Percentiles rank a stretch among this genome's conserved stretches.
Evolutionary conservation across 441 rosid genomes (phyloP).

Genomic region (Kokia cookei): DNA sequence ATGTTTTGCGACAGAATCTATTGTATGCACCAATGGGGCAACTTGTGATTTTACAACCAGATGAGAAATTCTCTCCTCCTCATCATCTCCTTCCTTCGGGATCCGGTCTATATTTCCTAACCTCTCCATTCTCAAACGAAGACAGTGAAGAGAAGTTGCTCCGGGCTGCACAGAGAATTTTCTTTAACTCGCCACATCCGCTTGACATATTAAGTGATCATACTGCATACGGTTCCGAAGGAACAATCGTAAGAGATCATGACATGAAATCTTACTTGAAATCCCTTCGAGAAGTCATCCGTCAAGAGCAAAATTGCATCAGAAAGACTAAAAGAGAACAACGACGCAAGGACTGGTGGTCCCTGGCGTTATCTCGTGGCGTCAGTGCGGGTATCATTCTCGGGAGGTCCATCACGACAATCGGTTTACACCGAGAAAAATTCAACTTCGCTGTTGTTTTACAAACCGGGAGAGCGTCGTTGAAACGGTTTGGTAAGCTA

Average conservation of each 20-base stretch:
- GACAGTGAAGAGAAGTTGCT: constrained; percentile 51
- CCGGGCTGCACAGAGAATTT: constrained; percentile 50
- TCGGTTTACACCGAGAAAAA: constrained; percentile 24
- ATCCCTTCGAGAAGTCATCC: constrained; percentile 55
- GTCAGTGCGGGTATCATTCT: constrained; percentile 15
- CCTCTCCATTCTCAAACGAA: constrained; percentile 29
- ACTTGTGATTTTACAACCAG: constrained; percentile 87
- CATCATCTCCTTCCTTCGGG: constrained; percentile 90
- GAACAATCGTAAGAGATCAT: constrained; percentile 82
- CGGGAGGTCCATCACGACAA: constrained; percentile 18
- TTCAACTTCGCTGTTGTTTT: constrained; percentile 53
- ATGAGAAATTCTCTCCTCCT: constrained; percentile 76
- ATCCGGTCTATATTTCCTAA: constrained; percentile 65
- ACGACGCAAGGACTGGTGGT: constrained; percentile 71
- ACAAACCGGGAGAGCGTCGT: constrained; percentile 55
- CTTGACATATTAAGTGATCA: constrained; percentile 88
- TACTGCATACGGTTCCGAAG: constrained; percentile 76
- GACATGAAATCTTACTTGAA: constrained; percentile 78
- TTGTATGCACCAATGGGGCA: constrained; percentile 94
- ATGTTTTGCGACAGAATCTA: constrained; percentile 47
- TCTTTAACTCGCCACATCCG: constrained; percentile 91
- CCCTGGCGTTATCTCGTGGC: constrained; percentile 30
- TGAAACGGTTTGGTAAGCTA: constrained; percentile 61
- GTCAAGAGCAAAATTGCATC: constrained; percentile 62
- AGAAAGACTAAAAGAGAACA: constrained; percentile 57